Evolutionary conservation across 495 filamentous ascomycete genomes (phyloP), one percentile per base, ranked within the genome.

Genomic region (Penicillium diatomitis): DNA sequence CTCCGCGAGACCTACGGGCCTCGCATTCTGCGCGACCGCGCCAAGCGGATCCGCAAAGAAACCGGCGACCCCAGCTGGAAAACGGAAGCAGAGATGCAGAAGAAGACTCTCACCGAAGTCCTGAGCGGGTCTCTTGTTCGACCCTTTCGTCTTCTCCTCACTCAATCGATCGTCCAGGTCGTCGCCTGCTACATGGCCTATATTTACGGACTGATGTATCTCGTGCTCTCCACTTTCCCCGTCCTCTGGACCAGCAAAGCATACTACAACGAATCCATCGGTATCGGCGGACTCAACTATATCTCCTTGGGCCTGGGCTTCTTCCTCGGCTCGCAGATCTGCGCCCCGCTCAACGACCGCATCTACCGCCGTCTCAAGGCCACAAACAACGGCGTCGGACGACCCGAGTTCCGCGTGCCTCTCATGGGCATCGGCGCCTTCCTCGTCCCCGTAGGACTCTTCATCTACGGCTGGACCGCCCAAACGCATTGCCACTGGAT

Each of bases 391-490:
- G 71, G 68, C 41, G 58, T 72, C 12, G 82, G 80, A 0, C 61
- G 57, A 2, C 85, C 85, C 0, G 86, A 90, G 58, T 88, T 82
- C 63, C 75, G 86, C 10, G 71, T 84, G 0, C 85, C 83, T 0
- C 70, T 87, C 10, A 80, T 85, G 62, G 57, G 71, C 32, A 69
- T 80, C 6, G 78, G 77, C 2, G 71, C 78, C 1, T 11, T 86
- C 4, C 54, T 86, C 7, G 66, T 82, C 6, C 85, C 86, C 0
- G 51, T 72, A 4, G 85, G 86, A 0, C 61, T 90, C 4, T 78
- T 90, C 51, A 73, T 81, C 51, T 91, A 88, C 65, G 85, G 82
- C 39, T 89, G 84, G 84, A 73, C 77, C 0, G 83, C 81, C 0
- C 72, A 88, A 61, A 68, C 61, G 20, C 70, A 74, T 33, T 63